Evolutionary conservation across 2,329 filamentous ascomycete genomes (phyloP).

Genomic region (Mollisiaceae sp.): DNA sequence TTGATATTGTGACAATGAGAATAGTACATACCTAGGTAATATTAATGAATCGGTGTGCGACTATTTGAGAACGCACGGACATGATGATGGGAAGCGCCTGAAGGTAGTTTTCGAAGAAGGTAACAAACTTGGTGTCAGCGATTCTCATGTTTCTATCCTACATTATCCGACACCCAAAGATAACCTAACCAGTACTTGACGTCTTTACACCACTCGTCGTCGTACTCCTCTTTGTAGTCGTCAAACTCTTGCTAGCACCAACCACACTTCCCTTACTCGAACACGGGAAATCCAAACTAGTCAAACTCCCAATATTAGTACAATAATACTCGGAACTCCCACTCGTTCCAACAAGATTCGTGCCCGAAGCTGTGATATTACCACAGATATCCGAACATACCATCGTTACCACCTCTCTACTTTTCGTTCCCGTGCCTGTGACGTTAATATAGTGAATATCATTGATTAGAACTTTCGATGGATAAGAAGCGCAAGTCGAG

Average conservation of each 20-base stretch:
- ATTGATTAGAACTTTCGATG: constrained; percentile 16
- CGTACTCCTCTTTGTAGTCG: background rate
- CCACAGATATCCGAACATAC: constrained; percentile 15
- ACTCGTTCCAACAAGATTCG: constrained; percentile 14
- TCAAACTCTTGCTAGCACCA: background rate
- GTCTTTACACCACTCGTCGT: background rate
- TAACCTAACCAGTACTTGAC: background rate
- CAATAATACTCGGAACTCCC: constrained; percentile 16
- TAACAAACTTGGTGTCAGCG: background rate
- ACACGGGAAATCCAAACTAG: constrained; percentile 18
- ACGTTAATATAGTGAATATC: constrained; percentile 21
- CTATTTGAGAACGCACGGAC: background rate
- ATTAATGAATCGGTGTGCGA: background rate
- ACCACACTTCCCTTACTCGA: background rate
- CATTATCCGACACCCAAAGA: no score
- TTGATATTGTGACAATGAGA: no score
- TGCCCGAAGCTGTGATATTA: constrained; percentile 17
- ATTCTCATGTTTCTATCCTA: background rate
- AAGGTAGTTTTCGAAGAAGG: no score
- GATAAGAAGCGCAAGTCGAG: constrained; percentile 7
- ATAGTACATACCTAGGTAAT: background rate
- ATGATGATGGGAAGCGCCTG: no score
- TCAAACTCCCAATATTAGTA: constrained; percentile 16
- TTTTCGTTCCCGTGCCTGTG: constrained; percentile 16
- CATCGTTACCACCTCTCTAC: constrained; percentile 17